Evolutionary conservation across 2,329 filamentous ascomycete species (phyloP).

Genomic region (Acephala macrosclerotiorum): DNA sequence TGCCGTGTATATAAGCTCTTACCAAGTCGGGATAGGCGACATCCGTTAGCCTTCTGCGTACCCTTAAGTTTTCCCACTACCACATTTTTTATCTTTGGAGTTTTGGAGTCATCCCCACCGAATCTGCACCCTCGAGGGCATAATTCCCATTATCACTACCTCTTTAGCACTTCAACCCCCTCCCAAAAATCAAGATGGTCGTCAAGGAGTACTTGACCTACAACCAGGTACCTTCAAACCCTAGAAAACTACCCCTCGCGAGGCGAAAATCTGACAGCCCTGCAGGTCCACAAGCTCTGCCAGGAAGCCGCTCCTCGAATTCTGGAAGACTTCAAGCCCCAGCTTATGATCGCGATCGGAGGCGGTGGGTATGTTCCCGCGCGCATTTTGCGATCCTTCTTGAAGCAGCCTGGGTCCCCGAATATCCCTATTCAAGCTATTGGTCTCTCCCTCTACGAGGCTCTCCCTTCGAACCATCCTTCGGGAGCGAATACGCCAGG

Average conservation of each 20-base stretch:
- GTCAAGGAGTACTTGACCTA: constrained; percentile 91
- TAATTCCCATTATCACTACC: constrained; percentile 14
- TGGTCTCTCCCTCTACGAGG: constrained; percentile 95
- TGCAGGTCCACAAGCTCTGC: constrained; percentile 95
- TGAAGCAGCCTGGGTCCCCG: constrained; percentile 83
- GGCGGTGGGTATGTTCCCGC: constrained; percentile 97
- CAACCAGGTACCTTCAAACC: constrained; percentile 73
- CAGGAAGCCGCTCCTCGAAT: constrained; percentile 83
- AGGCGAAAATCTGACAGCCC: constrained; percentile 31
- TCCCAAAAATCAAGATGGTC: constrained; percentile 64
- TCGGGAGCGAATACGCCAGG: constrained; percentile 54
- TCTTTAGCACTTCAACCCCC: neutral
- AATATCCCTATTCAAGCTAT: constrained; percentile 99
- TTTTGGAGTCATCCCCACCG: constrained; percentile 27
- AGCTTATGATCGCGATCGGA: constrained; percentile 98
- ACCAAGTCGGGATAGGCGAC: constrained; percentile 27
- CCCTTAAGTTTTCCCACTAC: constrained; percentile 15
- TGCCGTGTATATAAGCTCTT: neutral
- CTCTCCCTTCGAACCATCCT: constrained; percentile 66
- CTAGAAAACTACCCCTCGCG: constrained; percentile 24
- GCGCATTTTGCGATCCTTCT: constrained; percentile 95
- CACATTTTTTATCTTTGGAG: constrained; percentile 21
- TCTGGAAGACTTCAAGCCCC: constrained; percentile 85
- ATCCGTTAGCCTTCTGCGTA: constrained; percentile 30
- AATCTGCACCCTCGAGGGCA: constrained; percentile 23